These are phyloP conservation scores for Suhomyces tanzawaensis DNA, from an alignment of 805 yeast genomes.

Conservation along the genomic window DNA sequence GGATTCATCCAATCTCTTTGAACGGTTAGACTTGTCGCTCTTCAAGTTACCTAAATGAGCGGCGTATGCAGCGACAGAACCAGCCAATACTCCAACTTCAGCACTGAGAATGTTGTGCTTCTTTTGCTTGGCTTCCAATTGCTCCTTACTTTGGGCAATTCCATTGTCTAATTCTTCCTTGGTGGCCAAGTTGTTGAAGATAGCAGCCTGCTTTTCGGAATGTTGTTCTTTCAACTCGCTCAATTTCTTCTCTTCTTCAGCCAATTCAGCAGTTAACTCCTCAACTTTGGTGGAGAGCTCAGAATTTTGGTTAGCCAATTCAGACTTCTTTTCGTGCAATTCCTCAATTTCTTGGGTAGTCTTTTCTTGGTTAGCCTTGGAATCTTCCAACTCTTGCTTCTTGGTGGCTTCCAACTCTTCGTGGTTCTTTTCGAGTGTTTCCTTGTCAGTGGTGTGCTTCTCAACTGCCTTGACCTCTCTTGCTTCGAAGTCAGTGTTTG, in stretches of 20 bases:
- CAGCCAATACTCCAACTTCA: slow-evolving; percentile 44
- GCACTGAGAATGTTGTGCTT: slow-evolving; percentile 34
- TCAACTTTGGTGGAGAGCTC: slow-evolving; percentile 40
- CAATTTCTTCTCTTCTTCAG: slow-evolving; percentile 34
- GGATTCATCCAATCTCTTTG: slow-evolving; percentile 39
- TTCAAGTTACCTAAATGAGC: slow-evolving; percentile 40
- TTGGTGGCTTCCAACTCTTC: slow-evolving; percentile 45
- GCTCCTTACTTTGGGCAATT: slow-evolving; percentile 35
- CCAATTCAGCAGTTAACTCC: slow-evolving; percentile 41
- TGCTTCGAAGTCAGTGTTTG: slow-evolving; percentile 42
- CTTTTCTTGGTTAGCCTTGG: slow-evolving; percentile 40
- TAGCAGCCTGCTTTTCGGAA: slow-evolving; percentile 26
- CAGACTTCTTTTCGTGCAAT: slow-evolving; percentile 42
- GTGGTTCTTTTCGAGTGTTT: slow-evolving; percentile 40
- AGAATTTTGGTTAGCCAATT: slow-evolving; percentile 37
- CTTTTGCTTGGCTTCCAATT: slow-evolving; percentile 35
- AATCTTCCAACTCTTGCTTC: slow-evolving; percentile 41
- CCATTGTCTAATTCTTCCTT: slow-evolving; percentile 43
- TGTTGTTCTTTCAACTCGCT: slow-evolving; percentile 33
- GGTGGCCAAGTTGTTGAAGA: slow-evolving; percentile 27
- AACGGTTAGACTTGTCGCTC: slow-evolving; percentile 37
- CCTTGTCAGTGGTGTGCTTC: slow-evolving; percentile 45
- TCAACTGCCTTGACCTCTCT: slow-evolving; percentile 48
- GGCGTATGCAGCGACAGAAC: slow-evolving; percentile 44
- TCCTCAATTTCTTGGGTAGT: slow-evolving; percentile 46